A percentile compares a stretch with the other conserved stretches of the same genome.
These are phyloP conservation scores for Colletotrichum tropicale DNA, from an alignment of 2,329 filamentous ascomycete genomes.

Conservation along the genomic window DNA sequence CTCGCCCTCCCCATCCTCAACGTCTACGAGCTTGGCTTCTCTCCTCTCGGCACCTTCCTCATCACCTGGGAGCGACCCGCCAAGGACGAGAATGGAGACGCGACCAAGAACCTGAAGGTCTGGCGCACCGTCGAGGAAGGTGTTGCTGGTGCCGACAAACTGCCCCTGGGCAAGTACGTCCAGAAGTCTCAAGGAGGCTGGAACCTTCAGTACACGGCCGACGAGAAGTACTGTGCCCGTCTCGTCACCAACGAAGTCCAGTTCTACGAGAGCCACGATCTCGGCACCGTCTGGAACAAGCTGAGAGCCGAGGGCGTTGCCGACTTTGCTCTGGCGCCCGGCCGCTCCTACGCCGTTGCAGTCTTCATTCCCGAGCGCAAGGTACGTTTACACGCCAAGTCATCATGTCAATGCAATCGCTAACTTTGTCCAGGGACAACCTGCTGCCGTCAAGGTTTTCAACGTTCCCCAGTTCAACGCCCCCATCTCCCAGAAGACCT, in stretches of 20 bases:
- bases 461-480: conserved; percentile 85
- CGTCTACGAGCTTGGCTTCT: conserved; percentile 95
- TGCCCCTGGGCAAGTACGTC: conserved; percentile 86
- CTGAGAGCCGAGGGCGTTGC: conserved; percentile 87
- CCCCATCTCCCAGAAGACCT: conserved; percentile 95
- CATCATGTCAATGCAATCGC: background rate
- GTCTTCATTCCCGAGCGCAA: conserved; percentile 96
- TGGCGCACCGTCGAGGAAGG: conserved; percentile 83
- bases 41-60: conserved; percentile 87
- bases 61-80: conserved; percentile 95
- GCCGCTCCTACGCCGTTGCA: conserved; percentile 88
- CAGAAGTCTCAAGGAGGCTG: conserved; percentile 95
- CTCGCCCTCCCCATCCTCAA: conserved; percentile 79
- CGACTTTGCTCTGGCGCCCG: conserved; percentile 89
- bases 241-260: conserved; percentile 97
- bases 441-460: conserved; percentile 92
- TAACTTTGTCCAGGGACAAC: conserved; percentile 72
- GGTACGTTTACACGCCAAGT: conserved; percentile 52
- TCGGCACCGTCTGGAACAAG: conserved; percentile 93
- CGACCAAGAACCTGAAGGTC: conserved; percentile 95
- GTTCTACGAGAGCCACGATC: conserved; percentile 89
- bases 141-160: conserved; percentile 66
- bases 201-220: conserved; percentile 95
- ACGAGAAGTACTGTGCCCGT: conserved; percentile 93
- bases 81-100: conserved; percentile 93